Conservation (phyloP, 208 protist genomes). For the Acanthamoeba triangularis region DNA sequence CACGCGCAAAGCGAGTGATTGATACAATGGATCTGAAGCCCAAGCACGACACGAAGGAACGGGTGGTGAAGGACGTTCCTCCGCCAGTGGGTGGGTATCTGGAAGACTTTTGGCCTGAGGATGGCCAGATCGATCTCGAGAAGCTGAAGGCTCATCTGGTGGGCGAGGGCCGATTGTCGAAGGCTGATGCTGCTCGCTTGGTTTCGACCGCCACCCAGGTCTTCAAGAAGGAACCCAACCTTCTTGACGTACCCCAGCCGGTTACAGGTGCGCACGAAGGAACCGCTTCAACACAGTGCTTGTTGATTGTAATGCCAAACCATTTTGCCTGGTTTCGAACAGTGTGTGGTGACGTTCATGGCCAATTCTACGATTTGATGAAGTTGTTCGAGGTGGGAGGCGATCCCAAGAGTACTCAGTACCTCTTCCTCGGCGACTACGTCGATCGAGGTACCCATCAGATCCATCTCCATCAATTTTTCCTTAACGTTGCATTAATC, state of each 20-base stretch:
- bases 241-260: conserved; percentile 81
- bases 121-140: conserved; percentile 66
- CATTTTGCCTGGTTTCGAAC: conserved; percentile 77
- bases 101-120: conserved; percentile 74
- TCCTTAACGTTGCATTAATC: neutral
- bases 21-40: conserved; percentile 22
- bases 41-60: conserved; percentile 66
- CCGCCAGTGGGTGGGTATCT: conserved; percentile 69
- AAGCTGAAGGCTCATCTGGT: conserved; percentile 81
- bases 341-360: conserved; percentile 99
- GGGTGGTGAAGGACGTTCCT: conserved; percentile 79
- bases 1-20: neutral
- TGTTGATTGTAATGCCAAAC: neutral
- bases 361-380: conserved; percentile 99
- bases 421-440: conserved; percentile 99
- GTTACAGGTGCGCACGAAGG: conserved; percentile 80
- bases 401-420: conserved; percentile 94
- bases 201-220: conserved; percentile 77
- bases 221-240: conserved; percentile 83
- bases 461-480: conserved; percentile 61
- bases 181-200: conserved; percentile 79
- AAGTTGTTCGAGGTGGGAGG: conserved; percentile 98
- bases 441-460: conserved; percentile 95
- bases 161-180: conserved; percentile 79
- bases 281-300: neutral